A percentile compares a stretch with the other conserved stretches of the same genome.
Conservation (phyloP, 257 asterid genomes). For the Salvia miltiorrhiza region DNA sequence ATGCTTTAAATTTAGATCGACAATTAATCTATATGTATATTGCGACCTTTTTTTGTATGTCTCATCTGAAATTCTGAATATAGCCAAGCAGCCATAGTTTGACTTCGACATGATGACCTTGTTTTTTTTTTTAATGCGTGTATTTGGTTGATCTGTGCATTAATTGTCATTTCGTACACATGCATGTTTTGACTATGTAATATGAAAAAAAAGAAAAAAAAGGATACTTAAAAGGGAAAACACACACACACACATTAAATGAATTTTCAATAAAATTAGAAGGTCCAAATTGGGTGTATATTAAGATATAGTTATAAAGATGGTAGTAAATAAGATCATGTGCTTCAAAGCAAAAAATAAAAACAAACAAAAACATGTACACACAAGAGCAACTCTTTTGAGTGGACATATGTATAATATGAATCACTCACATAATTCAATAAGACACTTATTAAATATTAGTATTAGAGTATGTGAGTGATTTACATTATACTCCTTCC, state of each 20-base stretch:
- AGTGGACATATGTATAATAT: too few species aligned
- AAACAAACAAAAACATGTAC: too few species aligned
- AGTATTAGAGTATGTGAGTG: too few species aligned
- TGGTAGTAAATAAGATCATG: too few species aligned
- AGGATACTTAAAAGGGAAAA: not conserved
- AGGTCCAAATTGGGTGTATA: not conserved
- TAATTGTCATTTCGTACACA: not conserved
- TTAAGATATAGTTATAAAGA: too few species aligned
- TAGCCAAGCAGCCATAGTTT: constrained; percentile 19
- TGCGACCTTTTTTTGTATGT: not conserved
- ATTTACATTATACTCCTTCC: too few species aligned
- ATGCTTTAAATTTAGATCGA: constrained; percentile 10
- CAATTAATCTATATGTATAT: not conserved
- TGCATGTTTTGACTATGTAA: not conserved
- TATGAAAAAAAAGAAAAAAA: not conserved
- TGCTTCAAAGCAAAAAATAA: too few species aligned
- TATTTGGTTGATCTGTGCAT: not conserved
- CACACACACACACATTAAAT: not conserved
- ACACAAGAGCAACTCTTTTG: too few species aligned
- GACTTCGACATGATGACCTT: not conserved
- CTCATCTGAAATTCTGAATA: constrained; percentile 1
- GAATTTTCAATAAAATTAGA: not conserved
- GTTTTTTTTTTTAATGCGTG: not conserved
- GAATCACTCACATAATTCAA: too few species aligned
- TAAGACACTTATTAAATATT: too few species aligned